Percentiles rank a stretch among this genome's conserved stretches.
These are phyloP conservation scores for Pseudoscleropodium purum DNA, from an alignment of 225 moss, liverwort and hornwort species.

Conservation along the genomic window DNA sequence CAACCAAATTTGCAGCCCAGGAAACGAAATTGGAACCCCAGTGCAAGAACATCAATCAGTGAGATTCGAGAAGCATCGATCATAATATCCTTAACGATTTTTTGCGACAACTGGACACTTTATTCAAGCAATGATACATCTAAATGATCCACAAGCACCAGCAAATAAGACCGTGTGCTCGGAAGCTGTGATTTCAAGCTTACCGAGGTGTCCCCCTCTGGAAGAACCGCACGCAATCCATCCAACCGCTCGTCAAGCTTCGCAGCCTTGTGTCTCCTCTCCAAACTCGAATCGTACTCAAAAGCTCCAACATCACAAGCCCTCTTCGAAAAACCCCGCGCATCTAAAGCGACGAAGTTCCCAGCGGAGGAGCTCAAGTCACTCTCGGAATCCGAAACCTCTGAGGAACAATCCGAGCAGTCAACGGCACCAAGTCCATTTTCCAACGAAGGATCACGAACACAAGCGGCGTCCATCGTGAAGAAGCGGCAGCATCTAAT, in stretches of 20 bases:
- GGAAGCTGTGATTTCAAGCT: not conserved
- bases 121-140: not conserved
- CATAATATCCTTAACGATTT: too few species aligned
- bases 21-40: not conserved
- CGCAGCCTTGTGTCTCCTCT: not conserved
- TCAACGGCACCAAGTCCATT: not conserved
- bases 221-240: not conserved
- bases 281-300: not conserved
- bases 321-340: not conserved
- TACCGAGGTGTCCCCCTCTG: not conserved
- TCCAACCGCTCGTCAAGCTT: conserved; percentile 12
- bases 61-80: not conserved
- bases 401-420: not conserved
- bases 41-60: not conserved
- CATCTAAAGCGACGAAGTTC: not conserved
- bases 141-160: not conserved
- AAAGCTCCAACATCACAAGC: not conserved
- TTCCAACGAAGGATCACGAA: not conserved
- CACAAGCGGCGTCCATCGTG: not conserved
- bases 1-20: not conserved
- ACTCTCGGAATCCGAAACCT: not conserved
- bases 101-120: not conserved
- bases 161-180: not conserved
- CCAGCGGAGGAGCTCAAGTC: not conserved
- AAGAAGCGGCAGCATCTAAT: not conserved